Conservation (phyloP, 305 asterid species). For the Solanum hybrid region DNA sequence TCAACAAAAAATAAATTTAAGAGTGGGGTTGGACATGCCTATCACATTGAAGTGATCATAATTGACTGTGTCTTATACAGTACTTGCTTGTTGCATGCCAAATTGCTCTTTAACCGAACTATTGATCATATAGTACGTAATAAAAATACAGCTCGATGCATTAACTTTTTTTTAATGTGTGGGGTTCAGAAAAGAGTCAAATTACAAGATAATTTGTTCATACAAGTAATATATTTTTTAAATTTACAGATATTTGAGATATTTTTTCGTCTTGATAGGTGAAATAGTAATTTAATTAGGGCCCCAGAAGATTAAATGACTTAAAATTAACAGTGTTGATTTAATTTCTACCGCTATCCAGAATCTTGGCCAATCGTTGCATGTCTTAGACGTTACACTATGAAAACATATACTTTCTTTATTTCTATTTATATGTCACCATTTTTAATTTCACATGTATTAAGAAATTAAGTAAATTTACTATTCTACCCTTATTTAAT, state of each 20-base stretch:
- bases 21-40: neutral
- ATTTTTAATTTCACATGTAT: too few species aligned
- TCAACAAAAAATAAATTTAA: neutral
- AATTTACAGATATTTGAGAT: neutral
- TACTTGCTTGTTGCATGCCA: neutral
- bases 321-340: neutral
- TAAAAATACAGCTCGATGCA: neutral
- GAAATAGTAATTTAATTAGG: neutral
- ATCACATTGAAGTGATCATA: neutral
- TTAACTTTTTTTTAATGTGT: neutral
- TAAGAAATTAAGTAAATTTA: too few species aligned
- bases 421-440: too few species aligned
- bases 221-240: neutral
- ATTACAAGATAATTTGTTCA: neutral
- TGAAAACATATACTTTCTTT: rapidly evolving
- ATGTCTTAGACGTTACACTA: neutral
- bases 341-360: neutral
- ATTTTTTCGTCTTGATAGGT: neutral
- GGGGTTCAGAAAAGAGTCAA: rapidly evolving
- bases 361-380: neutral
- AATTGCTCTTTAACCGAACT: neutral
- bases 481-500: too few species aligned
- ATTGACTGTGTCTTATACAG: neutral
- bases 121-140: neutral
- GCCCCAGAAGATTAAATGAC: neutral